Evolutionary conservation across 805 yeast genomes (phyloP).

Genomic region (Lipomyces japonicus): DNA sequence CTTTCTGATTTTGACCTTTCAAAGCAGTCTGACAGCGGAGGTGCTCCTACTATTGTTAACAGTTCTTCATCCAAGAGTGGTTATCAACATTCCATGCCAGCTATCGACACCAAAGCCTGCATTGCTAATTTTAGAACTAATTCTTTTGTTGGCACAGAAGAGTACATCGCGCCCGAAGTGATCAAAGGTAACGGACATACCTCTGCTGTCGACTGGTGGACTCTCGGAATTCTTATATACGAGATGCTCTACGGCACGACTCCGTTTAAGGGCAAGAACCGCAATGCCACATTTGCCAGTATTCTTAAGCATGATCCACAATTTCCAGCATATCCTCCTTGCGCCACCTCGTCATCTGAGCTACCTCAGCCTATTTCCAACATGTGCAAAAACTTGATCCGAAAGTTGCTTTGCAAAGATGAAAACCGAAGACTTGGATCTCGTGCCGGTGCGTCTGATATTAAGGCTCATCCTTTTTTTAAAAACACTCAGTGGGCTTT

Average conservation of each 20-base stretch:
- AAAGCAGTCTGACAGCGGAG: conserved; percentile 75
- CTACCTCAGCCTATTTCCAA: conserved; percentile 55
- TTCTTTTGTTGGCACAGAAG: conserved; percentile 98
- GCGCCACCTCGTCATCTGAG: conserved; percentile 19
- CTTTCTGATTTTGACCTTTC: conserved; percentile 92
- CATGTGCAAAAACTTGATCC: conserved; percentile 72
- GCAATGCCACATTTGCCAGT: conserved; percentile 86
- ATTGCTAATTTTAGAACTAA: conserved; percentile 95
- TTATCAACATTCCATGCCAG: conserved; percentile 48
- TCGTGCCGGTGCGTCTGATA: conserved; percentile 90
- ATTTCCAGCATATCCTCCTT: conserved; percentile 46
- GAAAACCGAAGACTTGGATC: conserved; percentile 87
- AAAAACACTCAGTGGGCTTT: conserved; percentile 94
- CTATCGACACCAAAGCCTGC: conserved; percentile 89
- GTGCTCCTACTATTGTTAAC: conserved; percentile 65
- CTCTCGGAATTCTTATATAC: conserved; percentile 84
- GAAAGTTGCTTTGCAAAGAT: conserved; percentile 80
- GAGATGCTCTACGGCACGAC: conserved; percentile 96
- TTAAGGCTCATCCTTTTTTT: conserved; percentile 87
- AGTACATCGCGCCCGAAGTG: conserved; percentile 97
- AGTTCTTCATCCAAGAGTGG: conserved; percentile 32
- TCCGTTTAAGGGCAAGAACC: conserved; percentile 88
- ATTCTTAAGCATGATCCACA: conserved; percentile 77
- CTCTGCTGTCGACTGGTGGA: conserved; percentile 99
- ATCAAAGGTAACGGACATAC: conserved; percentile 97